Evolutionary conservation across 1,284 basidiomycete species (phyloP), one percentile per base, ranked within the genome.

Genomic region (Trichosporon sp.): DNA sequence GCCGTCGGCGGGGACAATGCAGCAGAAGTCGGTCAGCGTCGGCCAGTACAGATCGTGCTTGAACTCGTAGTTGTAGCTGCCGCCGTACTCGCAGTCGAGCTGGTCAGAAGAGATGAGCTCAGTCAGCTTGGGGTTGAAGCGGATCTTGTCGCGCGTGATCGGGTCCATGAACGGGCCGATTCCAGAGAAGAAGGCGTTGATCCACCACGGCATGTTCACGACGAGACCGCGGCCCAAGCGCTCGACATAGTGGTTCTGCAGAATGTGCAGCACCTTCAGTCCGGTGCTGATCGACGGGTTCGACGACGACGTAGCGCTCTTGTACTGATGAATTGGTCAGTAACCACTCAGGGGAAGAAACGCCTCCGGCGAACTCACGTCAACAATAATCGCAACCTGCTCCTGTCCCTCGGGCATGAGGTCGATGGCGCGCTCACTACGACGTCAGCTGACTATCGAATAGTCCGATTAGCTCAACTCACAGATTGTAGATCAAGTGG

Each of bases 231-330:
- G 88, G 21, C 94, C 94, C 37, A 96, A 88, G 4, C 81, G 78
- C 84, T 96, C 94, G 40, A 92, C 91, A 78, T 97, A 97, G 82
- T 96, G 93, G 75, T 93, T 89, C 82, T 96, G 94, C 48, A 97
- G 86, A 75, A 97, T 94, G 72, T 88, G 86, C 26, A 95, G 86
- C 1, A 92, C 91, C 84, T 93, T 92, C 69, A 90, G 86, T 1
- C 91, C 92, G 6, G 91, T 87, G 14, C 90, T 89, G 76, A 93
- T 89, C 6, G 92, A 91, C 4, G 92, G 92, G 79, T 91, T 94
- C 16, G 90, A 91, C 67, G 90, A 88, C 2, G 93, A 86, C 0
- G 92, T 93, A 0, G 91, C 91, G 8, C 89, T 89, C 79, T 90
- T 90, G 85, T 94, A 94, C 66, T 70, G 68, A 86, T 12, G 93